phyloP scores from a whole-genome alignment of 139 green algal species.

The Tetratostichococcus sp. region DNA sequence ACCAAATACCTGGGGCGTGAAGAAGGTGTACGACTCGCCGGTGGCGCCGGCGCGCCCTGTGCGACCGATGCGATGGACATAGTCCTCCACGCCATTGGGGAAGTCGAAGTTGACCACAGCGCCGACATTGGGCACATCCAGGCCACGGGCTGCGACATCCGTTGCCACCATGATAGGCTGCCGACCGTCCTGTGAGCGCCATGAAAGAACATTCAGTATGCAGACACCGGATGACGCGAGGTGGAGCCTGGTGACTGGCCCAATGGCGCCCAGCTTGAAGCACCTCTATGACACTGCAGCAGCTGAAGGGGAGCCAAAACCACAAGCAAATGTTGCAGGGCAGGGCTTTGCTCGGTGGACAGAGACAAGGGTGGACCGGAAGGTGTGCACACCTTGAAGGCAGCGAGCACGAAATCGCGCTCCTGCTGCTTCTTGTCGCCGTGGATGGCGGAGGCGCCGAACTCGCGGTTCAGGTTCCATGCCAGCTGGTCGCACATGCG shows the following conservation, averaged over 20 bases:
- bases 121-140: conserved; percentile 80
- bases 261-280: no score
- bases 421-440: conserved; percentile 94
- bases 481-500: conserved; percentile 88
- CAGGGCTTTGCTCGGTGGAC: no score
- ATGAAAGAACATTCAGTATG: no score
- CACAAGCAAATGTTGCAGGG: no score
- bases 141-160: conserved; percentile 62
- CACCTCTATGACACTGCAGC: no score
- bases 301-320: no score
- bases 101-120: conserved; percentile 89
- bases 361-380: no score
- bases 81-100: conserved; percentile 76
- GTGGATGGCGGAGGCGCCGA: conserved; percentile 78
- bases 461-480: conserved; percentile 47
- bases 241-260: no score
- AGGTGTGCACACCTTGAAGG: conserved; percentile 34
- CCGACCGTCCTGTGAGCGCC: conserved; percentile 13
- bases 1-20: conserved; percentile 37
- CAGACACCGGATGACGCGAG: no score
- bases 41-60: conserved; percentile 80
- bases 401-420: conserved; percentile 75
- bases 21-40: conserved; percentile 76
- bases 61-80: conserved; percentile 85
- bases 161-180: conserved; percentile 58